These are phyloP conservation scores for Botrytis aclada DNA, from an alignment of 2,329 filamentous ascomycete genomes.

Conservation along the genomic window DNA sequence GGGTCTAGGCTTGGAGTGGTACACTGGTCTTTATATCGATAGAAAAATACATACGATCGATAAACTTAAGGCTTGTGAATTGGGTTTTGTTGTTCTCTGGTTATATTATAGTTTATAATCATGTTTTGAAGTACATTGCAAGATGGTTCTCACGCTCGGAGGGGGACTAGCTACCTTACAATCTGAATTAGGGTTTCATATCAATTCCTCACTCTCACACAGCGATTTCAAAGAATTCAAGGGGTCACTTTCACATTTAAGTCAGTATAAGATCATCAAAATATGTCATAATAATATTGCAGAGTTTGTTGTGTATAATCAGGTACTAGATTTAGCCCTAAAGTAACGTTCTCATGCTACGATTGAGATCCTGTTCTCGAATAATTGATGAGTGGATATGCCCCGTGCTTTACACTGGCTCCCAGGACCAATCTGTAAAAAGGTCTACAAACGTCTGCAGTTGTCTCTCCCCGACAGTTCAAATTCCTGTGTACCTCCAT, in stretches of 20 bases:
- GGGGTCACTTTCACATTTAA: background rate
- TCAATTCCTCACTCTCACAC: background rate
- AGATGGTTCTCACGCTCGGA: rapidly evolving
- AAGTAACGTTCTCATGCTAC: background rate
- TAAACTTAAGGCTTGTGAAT: background rate
- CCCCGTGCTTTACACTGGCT: background rate
- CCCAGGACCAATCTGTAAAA: background rate
- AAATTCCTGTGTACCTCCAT: background rate
- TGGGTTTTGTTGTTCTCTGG: background rate
- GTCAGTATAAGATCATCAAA: background rate
- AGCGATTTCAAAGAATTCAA: background rate
- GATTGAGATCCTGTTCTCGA: background rate
- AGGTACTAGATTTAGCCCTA: background rate
- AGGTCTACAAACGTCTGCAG: background rate
- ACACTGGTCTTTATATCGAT: background rate
- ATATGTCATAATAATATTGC: background rate
- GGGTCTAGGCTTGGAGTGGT: background rate
- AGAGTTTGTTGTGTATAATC: background rate
- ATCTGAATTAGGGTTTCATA: background rate
- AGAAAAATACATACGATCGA: background rate
- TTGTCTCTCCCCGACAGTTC: background rate
- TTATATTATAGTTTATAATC: rapidly evolving
- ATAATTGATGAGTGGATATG: background rate
- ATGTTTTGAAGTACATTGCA: background rate
- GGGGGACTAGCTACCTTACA: background rate